phyloP scores from a whole-genome alignment of 768 basidiomycete genomes.

The Lepiota brunneoincarnata region DNA sequence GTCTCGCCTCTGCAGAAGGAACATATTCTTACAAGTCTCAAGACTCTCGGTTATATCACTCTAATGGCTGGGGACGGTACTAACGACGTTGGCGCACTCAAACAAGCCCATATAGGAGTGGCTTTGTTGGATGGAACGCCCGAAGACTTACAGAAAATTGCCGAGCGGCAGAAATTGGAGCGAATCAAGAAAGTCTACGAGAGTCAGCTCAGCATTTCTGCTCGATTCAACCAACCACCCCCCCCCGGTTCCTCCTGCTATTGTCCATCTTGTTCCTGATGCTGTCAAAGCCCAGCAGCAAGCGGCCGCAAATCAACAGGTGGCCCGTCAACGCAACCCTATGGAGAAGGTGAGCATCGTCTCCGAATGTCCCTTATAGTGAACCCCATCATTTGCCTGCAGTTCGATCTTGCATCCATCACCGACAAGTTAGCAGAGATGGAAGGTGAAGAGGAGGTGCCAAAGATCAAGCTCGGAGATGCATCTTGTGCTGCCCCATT shows the following conservation, averaged over 20 bases:
- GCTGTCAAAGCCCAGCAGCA: slow-evolving; percentile 87
- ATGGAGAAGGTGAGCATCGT: slow-evolving; percentile 74
- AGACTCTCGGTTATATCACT: slow-evolving; percentile 85
- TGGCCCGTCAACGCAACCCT: slow-evolving; percentile 78
- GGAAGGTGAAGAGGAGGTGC: slow-evolving; percentile 93
- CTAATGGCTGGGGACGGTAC: slow-evolving; percentile 99
- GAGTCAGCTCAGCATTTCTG: slow-evolving; percentile 87
- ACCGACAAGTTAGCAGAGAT: slow-evolving; percentile 68
- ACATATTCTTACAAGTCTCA: slow-evolving; percentile 87
- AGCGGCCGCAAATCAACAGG: slow-evolving; percentile 62
- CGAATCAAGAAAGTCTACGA: slow-evolving; percentile 97
- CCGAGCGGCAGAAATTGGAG: slow-evolving; percentile 87
- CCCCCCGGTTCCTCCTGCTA: slow-evolving; percentile 88
- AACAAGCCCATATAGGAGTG: slow-evolving; percentile 96
- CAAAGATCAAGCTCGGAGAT: slow-evolving; percentile 99
- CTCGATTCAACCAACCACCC: slow-evolving; percentile 89
- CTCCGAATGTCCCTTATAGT: neutral
- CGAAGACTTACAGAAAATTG: slow-evolving; percentile 91
- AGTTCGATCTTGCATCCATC: slow-evolving; percentile 31
- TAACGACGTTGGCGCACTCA: slow-evolving; percentile 97
- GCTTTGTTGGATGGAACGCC: slow-evolving; percentile 88
- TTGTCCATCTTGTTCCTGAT: slow-evolving; percentile 87
- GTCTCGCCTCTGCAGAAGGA: slow-evolving; percentile 97
- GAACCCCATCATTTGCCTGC: slow-evolving; percentile 1
- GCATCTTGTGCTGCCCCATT: slow-evolving; percentile 99